Conservation (phyloP, 352 stramenopile genomes). For the Discostella stelligera region DNA sequence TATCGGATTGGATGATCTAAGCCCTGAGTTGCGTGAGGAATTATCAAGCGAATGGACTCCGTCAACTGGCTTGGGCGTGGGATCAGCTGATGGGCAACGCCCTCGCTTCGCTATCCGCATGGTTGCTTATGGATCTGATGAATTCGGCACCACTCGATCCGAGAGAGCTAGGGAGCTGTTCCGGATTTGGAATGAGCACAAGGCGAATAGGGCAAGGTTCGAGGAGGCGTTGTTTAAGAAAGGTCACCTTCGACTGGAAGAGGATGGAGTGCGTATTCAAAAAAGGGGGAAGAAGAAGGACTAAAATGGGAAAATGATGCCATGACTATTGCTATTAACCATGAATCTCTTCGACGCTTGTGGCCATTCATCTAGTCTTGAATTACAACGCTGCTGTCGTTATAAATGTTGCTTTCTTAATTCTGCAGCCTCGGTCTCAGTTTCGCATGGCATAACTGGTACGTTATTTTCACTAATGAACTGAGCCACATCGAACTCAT, state of each 20-base stretch:
- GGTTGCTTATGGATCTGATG: constrained; percentile 59
- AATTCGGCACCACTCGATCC: constrained; percentile 50
- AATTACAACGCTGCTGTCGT: not conserved
- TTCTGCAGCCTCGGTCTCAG: constrained; percentile 35
- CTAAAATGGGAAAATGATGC: too few relatives aligned
- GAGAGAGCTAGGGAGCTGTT: constrained; percentile 61
- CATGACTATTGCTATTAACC: too few relatives aligned
- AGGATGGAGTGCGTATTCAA: constrained; percentile 10
- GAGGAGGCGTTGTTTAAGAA: constrained; percentile 76
- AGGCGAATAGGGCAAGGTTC: constrained; percentile 69
- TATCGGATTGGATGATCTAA: constrained; percentile 62
- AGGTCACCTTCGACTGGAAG: constrained; percentile 45
- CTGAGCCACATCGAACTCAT: constrained; percentile 26
- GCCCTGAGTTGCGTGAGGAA: constrained; percentile 34
- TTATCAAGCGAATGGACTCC: constrained; percentile 29
- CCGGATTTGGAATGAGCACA: constrained; percentile 72
- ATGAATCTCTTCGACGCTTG: not conserved
- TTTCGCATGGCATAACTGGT: constrained; percentile 41
- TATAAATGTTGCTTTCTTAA: not conserved
- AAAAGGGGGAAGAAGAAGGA: not conserved
- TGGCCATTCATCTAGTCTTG: not conserved
- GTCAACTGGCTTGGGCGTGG: not conserved
- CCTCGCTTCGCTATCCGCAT: constrained; percentile 67
- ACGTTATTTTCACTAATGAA: constrained; percentile 35
- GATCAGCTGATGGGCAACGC: constrained; percentile 13